Evolutionary conservation across 2,329 filamentous ascomycete genomes (phyloP), one percentile per base, ranked within the genome.

Genomic region (Colletotrichum ledebouriae): DNA sequence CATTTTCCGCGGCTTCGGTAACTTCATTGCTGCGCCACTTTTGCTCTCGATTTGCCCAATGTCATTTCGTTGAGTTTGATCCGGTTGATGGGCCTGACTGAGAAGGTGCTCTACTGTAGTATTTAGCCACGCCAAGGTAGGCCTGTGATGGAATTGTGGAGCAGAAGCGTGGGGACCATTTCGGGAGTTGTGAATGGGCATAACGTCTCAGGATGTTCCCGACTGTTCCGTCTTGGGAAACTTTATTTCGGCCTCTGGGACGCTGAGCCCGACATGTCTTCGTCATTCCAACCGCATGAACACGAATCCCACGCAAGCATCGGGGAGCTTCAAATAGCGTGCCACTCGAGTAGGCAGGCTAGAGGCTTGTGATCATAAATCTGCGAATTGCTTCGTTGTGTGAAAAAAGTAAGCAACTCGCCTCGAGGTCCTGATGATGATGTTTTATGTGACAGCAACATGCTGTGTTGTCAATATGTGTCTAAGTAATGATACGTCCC

Each of bases 141-240:
- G 49, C 49, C 49, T 53, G 49, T 17, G 4, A 20, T 17, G 34
- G 52, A 37, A 55, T 6, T n/a, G 34, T 41, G 52, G 52, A 17
- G 17, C 17, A 17, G 17, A 55, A 34, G 20, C 17, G 34, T 12
- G 15, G 52, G 17, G 34, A 11, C 20, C 34, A 34, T 41, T 29
- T 7, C 20, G 17, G 52, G 37, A n/a, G 6, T 55, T 29, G n/a
- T 41, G 33, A 55, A 33, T 39, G 47, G 46, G 20, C 46, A 13
- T 22, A 9, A 13, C 46, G 39, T 59, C 46, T 55, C 53, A 53
- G 39, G 11, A 49, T 41, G 47, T 50, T 50, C 25, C 47, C 60
- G 61, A 22, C 22, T n/a, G 34, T 59, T 22, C 39, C 60, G 46
- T 29, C 12, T 22, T 39, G 33, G 46, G 53, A 50, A 65, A 65